Evolutionary conservation across 306 rosid genomes (phyloP).

Genomic region (Quercus gilva): DNA sequence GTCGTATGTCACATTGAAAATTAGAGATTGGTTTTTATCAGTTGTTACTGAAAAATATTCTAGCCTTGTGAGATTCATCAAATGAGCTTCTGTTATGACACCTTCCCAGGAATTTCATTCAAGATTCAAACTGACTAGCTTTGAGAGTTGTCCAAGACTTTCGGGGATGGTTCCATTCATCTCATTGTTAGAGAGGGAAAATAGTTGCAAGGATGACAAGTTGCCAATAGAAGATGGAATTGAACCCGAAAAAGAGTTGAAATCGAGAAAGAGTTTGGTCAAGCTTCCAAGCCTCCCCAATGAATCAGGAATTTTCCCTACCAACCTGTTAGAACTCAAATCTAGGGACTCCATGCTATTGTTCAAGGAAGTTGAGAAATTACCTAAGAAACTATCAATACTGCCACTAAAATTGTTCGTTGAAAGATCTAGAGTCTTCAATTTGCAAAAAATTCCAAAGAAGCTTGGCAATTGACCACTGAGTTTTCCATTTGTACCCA

Average conservation of each 20-base stretch:
- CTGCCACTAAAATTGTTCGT: not conserved
- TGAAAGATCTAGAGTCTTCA: not conserved
- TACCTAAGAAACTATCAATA: not conserved
- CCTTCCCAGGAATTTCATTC: not conserved
- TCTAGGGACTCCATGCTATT: not conserved
- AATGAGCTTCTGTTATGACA: conserved; percentile 5
- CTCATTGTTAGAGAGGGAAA: not conserved
- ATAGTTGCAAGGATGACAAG: not conserved
- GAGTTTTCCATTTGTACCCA: not conserved
- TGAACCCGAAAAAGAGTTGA: conserved; percentile 5
- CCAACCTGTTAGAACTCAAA: not conserved
- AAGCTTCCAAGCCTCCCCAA: conserved; percentile 8
- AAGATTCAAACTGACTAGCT: not conserved
- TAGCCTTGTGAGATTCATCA: conserved; percentile 10
- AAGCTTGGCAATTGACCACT: not conserved
- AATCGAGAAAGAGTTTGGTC: not conserved
- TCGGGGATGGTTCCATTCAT: conserved; percentile 17
- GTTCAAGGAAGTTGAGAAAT: not conserved
- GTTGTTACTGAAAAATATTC: not conserved
- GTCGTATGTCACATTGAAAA: not conserved
- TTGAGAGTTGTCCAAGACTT: conserved; percentile 14
- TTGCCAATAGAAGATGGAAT: conserved; percentile 11
- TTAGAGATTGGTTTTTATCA: not conserved
- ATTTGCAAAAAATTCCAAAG: conserved; percentile 2
- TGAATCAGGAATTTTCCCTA: not conserved